These are phyloP conservation scores for Xylariomycetidae sp. DNA, from an alignment of 2,329 filamentous ascomycete species.

Conservation along the genomic window DNA sequence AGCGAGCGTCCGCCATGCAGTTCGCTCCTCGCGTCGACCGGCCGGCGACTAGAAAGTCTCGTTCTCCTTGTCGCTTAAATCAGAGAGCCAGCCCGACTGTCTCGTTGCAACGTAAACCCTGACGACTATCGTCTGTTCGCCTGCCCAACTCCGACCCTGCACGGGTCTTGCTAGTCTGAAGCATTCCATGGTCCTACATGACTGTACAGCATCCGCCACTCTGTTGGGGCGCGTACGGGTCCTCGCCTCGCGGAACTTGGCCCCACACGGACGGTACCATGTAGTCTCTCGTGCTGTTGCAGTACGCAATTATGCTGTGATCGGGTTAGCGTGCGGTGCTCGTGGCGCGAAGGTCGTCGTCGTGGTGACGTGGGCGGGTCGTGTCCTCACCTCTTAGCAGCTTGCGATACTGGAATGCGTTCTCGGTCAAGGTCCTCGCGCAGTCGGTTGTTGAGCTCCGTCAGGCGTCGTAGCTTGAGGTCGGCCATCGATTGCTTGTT, in stretches of 20 bases:
- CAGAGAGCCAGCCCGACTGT: constrained; percentile 16
- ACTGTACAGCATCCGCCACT: constrained; percentile 88
- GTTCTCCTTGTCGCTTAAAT: constrained; percentile 14
- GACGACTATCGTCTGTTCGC: constrained; percentile 7
- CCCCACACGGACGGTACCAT: constrained; percentile 99
- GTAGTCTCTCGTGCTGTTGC: constrained; percentile 95
- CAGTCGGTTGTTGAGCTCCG: constrained; percentile 92
- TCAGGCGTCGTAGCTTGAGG: constrained; percentile 90
- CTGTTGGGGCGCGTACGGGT: constrained; percentile 97
- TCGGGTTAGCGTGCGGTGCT: too few relatives aligned
- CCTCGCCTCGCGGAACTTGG: constrained; percentile 86
- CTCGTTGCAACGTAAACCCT: constrained; percentile 19
- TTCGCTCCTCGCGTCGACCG: too few relatives aligned
- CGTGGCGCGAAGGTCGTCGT: background rate
- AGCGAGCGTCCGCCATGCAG: too few relatives aligned
- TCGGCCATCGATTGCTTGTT: constrained; percentile 99
- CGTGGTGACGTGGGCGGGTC: constrained; percentile 1
- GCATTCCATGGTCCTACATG: constrained; percentile 57
- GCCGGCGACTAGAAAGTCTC: constrained; percentile 9
- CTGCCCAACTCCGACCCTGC: constrained; percentile 2
- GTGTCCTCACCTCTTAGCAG: constrained; percentile 71
- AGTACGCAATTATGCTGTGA: constrained; percentile 92
- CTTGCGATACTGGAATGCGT: constrained; percentile 91
- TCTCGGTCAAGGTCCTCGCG: constrained; percentile 94
- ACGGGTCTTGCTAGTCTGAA: constrained; percentile 9